Evolutionary conservation across 148 eudicot genomes (phyloP).

Genomic region (Persicaria maculosa): DNA sequence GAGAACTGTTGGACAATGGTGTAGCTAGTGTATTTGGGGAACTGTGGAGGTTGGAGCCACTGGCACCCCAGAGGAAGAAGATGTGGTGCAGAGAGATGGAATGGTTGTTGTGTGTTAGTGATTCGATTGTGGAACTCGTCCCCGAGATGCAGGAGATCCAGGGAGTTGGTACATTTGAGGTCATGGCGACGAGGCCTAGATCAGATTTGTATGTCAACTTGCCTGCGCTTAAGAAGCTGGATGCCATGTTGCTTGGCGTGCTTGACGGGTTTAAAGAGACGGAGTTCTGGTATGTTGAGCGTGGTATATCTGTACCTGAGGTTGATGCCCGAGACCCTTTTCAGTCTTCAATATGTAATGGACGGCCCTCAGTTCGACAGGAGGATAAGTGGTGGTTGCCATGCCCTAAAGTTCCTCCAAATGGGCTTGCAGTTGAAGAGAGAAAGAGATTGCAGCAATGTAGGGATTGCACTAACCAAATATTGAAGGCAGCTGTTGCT

Average conservation of each 20-base stretch:
- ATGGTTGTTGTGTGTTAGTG: slow-evolving; percentile 22
- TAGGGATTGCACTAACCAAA: slow-evolving; percentile 87
- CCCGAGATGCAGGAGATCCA: slow-evolving; percentile 23
- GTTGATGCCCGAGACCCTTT: slow-evolving; percentile 32
- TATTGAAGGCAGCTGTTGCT: slow-evolving; percentile 94
- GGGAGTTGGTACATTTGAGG: slow-evolving; percentile 23
- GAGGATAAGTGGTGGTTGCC: slow-evolving; percentile 99
- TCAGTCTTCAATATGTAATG: slow-evolving; percentile 22
- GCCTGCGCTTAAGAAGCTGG: slow-evolving; percentile 26
- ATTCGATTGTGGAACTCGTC: slow-evolving; percentile 21
- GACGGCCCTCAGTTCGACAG: slow-evolving; percentile 80
- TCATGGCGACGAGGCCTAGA: slow-evolving; percentile 22
- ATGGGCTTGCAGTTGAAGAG: slow-evolving; percentile 67
- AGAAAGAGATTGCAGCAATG: slow-evolving; percentile 89
- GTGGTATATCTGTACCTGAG: slow-evolving; percentile 44
- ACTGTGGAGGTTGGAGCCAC: slow-evolving; percentile 26
- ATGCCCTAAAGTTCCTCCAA: slow-evolving; percentile 66
- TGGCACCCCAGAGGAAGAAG: slow-evolving; percentile 21
- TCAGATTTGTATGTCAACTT: slow-evolving; percentile 23
- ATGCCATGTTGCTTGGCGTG: slow-evolving; percentile 19
- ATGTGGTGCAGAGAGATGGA: slow-evolving; percentile 28
- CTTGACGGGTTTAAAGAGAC: slow-evolving; percentile 74
- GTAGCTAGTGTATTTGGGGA: slow-evolving; percentile 26
- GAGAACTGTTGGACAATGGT: neutral
- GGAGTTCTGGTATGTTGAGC: slow-evolving; percentile 75